Percentiles rank a stretch among this genome's conserved stretches.
Conservation (phyloP, 2,329 filamentous ascomycete genomes). For the Verticillium albo-atrum region DNA sequence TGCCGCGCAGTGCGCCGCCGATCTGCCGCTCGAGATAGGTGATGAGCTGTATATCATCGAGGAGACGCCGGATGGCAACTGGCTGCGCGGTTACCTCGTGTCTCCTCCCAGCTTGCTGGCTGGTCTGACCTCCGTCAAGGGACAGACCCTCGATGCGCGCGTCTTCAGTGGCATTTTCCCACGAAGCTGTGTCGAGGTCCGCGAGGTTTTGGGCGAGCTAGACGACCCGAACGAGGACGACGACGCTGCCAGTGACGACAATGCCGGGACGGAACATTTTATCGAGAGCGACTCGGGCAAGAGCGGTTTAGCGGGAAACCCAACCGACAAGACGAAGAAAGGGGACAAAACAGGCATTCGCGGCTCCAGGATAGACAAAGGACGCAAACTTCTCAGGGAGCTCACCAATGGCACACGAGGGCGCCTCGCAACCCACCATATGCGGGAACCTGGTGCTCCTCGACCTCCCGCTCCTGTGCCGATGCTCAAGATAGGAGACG, state of each 20-base stretch:
- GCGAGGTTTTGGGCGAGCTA: slow-evolving; percentile 80
- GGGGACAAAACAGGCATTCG: not conserved
- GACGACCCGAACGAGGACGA: slow-evolving; percentile 43
- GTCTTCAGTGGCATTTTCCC: slow-evolving; percentile 99
- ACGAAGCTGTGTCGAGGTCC: slow-evolving; percentile 87
- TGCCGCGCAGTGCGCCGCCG: slow-evolving; percentile 76
- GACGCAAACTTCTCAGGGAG: slow-evolving; percentile 20
- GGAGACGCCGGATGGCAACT: slow-evolving; percentile 85
- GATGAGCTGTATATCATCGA: slow-evolving; percentile 99
- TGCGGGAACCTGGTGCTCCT: slow-evolving; percentile 61
- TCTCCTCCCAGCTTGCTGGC: slow-evolving; percentile 90
- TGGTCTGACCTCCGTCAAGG: slow-evolving; percentile 83
- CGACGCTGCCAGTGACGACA: slow-evolving; percentile 18
- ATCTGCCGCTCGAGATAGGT: slow-evolving; percentile 93
- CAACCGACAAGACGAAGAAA: slow-evolving; percentile 25
- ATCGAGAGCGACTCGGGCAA: slow-evolving; percentile 48
- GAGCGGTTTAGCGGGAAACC: slow-evolving; percentile 40
- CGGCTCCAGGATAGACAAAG: slow-evolving; percentile 4
- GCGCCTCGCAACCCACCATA: slow-evolving; percentile 41
- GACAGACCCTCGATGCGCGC: slow-evolving; percentile 88
- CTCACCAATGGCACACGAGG: slow-evolving; percentile 34
- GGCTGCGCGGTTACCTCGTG: slow-evolving; percentile 93
- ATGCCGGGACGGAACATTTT: slow-evolving; percentile 1
- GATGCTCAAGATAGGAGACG: slow-evolving; percentile 96
- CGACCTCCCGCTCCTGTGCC: slow-evolving; percentile 90